Evolutionary conservation across 495 filamentous ascomycete genomes (phyloP).

Genomic region (Annulohypoxylon maeteangense): DNA sequence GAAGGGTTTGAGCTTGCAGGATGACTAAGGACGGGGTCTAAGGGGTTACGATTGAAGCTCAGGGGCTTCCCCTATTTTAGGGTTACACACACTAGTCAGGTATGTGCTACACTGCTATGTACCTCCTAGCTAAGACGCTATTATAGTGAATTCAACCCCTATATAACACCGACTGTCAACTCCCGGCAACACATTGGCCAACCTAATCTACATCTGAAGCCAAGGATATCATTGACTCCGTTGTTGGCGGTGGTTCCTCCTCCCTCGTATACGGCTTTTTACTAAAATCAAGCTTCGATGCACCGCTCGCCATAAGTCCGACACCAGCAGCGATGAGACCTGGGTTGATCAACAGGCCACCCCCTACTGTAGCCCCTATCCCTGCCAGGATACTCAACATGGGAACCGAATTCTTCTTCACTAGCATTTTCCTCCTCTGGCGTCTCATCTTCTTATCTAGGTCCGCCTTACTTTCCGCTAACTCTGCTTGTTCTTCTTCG

Average conservation of each 20-base stretch:
- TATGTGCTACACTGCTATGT: no score
- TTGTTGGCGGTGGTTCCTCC: neutral
- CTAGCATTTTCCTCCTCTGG: neutral
- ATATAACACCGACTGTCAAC: no score
- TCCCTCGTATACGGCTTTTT: neutral
- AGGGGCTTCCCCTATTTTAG: neutral
- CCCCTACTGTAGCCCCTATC: neutral
- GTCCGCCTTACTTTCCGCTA: neutral
- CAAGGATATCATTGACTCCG: neutral
- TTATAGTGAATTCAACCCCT: no score
- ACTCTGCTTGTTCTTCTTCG: neutral
- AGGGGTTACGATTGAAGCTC: neutral
- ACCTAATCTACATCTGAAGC: neutral
- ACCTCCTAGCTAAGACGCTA: no score
- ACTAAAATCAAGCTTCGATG: neutral
- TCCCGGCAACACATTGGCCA: no score
- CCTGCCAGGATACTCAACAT: neutral
- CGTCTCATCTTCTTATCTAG: neutral
- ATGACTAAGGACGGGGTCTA: neutral
- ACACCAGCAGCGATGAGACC: neutral
- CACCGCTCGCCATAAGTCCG: neutral
- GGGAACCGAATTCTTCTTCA: neutral
- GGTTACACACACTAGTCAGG: no score
- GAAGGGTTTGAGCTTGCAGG: conserved; percentile 8
- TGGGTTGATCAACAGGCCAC: neutral